Percentiles rank a stretch among this genome's conserved stretches.
phyloP scores from a whole-genome alignment of 331 rosid genomes.

The Quercus lobata region DNA sequence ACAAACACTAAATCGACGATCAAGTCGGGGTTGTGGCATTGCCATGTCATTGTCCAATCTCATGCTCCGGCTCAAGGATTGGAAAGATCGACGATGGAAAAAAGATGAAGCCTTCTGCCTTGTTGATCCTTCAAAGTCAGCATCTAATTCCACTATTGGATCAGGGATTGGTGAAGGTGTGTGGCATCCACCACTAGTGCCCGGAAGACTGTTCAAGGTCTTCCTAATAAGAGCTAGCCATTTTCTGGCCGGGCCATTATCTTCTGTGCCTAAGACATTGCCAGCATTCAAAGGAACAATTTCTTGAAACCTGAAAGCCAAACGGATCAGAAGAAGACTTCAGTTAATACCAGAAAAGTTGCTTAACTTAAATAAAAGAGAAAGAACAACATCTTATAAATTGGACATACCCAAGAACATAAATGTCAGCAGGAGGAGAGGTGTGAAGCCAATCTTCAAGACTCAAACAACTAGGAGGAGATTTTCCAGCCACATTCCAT shows the following conservation, averaged over 20 bases:
- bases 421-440: constrained; percentile 91
- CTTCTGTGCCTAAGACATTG: constrained; percentile 97
- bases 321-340: constrained; percentile 13
- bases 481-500: constrained; percentile 98
- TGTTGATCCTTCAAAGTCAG: constrained; percentile 86
- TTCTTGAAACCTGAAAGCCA: constrained; percentile 83
- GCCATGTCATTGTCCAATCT: constrained; percentile 84
- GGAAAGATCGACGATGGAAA: constrained; percentile 89
- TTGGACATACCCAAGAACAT: constrained; percentile 80
- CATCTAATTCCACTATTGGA: constrained; percentile 79
- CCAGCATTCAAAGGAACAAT: constrained; percentile 99
- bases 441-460: constrained; percentile 99
- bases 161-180: constrained; percentile 85
- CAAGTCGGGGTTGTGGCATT: constrained; percentile 63
- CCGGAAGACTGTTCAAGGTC: constrained; percentile 89
- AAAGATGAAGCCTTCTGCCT: constrained; percentile 79
- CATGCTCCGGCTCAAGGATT: constrained; percentile 93
- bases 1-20: constrained; percentile 81
- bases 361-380: constrained; percentile 1
- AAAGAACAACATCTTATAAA: constrained; percentile 3
- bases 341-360: constrained; percentile 6
- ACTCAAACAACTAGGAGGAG: constrained; percentile 80
- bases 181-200: constrained; percentile 65
- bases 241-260: constrained; percentile 94
- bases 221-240: constrained; percentile 89